Conservation (phyloP, 2,329 filamentous ascomycete genomes). For the Botrytis aclada region DNA sequence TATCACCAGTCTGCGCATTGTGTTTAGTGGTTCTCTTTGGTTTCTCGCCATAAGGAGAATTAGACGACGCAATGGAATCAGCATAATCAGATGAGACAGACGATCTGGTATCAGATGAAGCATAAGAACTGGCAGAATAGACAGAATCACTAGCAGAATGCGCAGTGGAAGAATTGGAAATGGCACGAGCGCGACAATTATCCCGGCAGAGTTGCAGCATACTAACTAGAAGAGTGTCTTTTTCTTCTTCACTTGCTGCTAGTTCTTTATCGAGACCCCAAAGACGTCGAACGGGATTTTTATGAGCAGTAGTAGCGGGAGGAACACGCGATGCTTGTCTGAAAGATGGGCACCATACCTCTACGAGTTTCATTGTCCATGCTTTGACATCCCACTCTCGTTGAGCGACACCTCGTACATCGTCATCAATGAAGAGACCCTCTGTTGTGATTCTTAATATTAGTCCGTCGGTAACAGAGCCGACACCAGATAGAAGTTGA, state of each 20-base stretch:
- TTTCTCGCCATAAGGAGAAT: slow-evolving; percentile 20
- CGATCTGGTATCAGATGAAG: slow-evolving; percentile 31
- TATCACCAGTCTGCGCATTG: slow-evolving; percentile 49
- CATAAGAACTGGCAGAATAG: slow-evolving; percentile 40
- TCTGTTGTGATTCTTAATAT: slow-evolving; percentile 90
- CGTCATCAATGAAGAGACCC: slow-evolving; percentile 95
- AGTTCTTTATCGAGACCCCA: slow-evolving; percentile 43
- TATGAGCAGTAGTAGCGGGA: slow-evolving; percentile 27
- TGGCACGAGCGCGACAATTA: slow-evolving; percentile 53
- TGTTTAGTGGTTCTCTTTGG: slow-evolving; percentile 31
- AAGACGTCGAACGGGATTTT: slow-evolving; percentile 35
- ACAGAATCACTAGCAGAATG: slow-evolving; percentile 42
- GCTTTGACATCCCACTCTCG: slow-evolving; percentile 98
- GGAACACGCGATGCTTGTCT: slow-evolving; percentile 43
- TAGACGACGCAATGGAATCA: slow-evolving; percentile 32
- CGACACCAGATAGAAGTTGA: slow-evolving; percentile 80
- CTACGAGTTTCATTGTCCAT: slow-evolving; percentile 91
- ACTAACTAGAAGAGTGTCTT: slow-evolving; percentile 60
- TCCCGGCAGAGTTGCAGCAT: slow-evolving; percentile 63
- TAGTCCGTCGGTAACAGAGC: slow-evolving; percentile 84
- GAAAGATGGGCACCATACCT: slow-evolving; percentile 77
- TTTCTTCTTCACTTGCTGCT: slow-evolving; percentile 56
- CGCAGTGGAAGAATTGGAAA: slow-evolving; percentile 39
- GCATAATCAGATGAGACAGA: slow-evolving; percentile 34
- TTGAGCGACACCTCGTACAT: slow-evolving; percentile 85